A percentile compares a stretch with the other conserved stretches of the same genome.
Conservation (phyloP, 2,329 filamentous ascomycete species). For the Cladosporium sp. region DNA sequence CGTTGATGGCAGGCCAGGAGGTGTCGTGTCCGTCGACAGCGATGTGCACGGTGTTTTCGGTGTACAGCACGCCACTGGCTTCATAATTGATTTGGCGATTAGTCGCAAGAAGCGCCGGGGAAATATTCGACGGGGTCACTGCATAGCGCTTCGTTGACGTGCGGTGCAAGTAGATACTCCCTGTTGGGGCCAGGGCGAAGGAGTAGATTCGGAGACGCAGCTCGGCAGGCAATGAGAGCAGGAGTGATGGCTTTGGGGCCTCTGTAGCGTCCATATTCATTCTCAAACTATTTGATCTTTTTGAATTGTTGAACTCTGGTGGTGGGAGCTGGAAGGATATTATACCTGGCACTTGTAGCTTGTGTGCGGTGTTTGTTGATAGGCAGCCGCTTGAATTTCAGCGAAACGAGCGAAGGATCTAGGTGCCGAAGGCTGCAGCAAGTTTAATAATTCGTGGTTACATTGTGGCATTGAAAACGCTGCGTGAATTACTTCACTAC, state of each 20-base stretch:
- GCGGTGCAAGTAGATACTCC: constrained; percentile 25
- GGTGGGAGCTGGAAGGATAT: neutral
- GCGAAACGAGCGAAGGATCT: constrained; percentile 5
- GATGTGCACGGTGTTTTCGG: constrained; percentile 44
- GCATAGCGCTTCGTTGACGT: constrained; percentile 24
- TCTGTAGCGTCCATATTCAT: neutral
- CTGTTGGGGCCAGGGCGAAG: constrained; percentile 32
- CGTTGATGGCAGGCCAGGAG: constrained; percentile 29
- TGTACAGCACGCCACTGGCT: constrained; percentile 45
- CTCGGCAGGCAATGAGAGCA: constrained; percentile 35
- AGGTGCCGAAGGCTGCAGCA: neutral
- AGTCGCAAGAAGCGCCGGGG: constrained; percentile 42
- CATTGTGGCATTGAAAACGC: neutral
- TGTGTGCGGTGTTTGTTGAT: neutral
- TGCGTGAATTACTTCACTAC: neutral
- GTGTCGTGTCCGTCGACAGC: constrained; percentile 29
- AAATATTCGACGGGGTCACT: constrained; percentile 31
- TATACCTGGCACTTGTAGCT: neutral
- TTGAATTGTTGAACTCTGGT: neutral
- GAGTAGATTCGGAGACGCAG: constrained; percentile 40
- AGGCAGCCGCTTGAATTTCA: neutral
- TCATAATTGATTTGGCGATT: constrained; percentile 43
- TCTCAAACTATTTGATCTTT: neutral
- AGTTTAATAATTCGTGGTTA: neutral
- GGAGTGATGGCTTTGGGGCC: neutral